These are phyloP conservation scores for Plenodomus biglobosus DNA, from an alignment of 2,329 filamentous ascomycete species.

Conservation along the genomic window DNA sequence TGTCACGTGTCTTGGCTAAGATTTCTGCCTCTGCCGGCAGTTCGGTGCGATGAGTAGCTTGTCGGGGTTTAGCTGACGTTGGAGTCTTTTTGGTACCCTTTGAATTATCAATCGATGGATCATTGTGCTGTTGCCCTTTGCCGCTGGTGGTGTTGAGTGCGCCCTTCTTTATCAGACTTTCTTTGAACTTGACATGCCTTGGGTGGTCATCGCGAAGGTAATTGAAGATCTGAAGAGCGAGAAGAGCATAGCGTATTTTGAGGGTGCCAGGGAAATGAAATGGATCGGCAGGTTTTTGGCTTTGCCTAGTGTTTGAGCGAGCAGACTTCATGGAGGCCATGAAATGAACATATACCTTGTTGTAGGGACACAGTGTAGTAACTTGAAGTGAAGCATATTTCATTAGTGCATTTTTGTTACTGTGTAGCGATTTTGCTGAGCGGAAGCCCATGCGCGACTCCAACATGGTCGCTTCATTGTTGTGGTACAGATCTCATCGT, in stretches of 20 bases:
- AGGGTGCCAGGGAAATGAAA: no score
- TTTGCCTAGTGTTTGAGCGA: no score
- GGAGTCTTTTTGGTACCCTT: no score
- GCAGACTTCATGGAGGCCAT: slow-evolving; percentile 2
- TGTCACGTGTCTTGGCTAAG: background rate
- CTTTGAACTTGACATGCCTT: slow-evolving; percentile 6
- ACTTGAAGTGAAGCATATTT: background rate
- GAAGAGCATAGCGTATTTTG: background rate
- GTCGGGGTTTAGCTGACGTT: no score
- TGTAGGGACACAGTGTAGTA: background rate
- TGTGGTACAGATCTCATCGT: background rate
- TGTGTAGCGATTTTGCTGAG: background rate
- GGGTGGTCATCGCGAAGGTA: slow-evolving; percentile 12
- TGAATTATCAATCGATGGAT: background rate
- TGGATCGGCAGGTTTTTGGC: no score
- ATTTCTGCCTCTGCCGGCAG: no score
- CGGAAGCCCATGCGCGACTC: slow-evolving; percentile 5
- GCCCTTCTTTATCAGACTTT: slow-evolving; percentile 1
- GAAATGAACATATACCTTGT: background rate
- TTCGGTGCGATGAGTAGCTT: background rate
- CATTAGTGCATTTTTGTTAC: no score
- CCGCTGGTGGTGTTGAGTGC: no score
- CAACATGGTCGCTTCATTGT: slow-evolving; percentile 1
- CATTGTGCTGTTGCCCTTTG: background rate
- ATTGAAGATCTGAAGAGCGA: slow-evolving; percentile 1